Percentiles rank a stretch among this genome's conserved stretches.
Evolutionary conservation across 2,329 filamentous ascomycete genomes (phyloP).

Genomic region (Fonsecaea erecta): DNA sequence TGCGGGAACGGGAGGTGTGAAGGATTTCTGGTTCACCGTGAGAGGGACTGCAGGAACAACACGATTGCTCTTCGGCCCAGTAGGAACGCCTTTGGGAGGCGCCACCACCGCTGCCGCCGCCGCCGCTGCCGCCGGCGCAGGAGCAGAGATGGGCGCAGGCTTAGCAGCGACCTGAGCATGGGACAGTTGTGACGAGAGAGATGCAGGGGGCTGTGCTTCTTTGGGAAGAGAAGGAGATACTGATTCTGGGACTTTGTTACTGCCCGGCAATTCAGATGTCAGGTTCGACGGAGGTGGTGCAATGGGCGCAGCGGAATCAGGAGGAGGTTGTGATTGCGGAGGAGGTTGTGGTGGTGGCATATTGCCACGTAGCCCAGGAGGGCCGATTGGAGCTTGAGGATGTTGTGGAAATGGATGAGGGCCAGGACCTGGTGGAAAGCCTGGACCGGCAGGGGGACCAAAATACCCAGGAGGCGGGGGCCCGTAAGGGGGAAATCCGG

Average conservation of each 20-base stretch:
- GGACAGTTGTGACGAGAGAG: slow-evolving; percentile 37
- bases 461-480: slow-evolving; percentile 76
- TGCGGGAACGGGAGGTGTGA: slow-evolving; percentile 43
- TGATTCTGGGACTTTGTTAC: slow-evolving; percentile 47
- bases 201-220: slow-evolving; percentile 31
- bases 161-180: slow-evolving; percentile 37
- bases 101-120: slow-evolving; percentile 20
- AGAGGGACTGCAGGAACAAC: slow-evolving; percentile 54
- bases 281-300: slow-evolving; percentile 42
- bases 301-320: slow-evolving; percentile 29
- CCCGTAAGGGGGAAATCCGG: slow-evolving; percentile 75
- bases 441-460: slow-evolving; percentile 65
- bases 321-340: slow-evolving; percentile 39
- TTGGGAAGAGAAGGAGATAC: slow-evolving; percentile 42
- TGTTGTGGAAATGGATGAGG: slow-evolving; percentile 56
- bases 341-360: slow-evolving; percentile 40
- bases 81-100: slow-evolving; percentile 32
- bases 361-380: slow-evolving; percentile 54
- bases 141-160: slow-evolving; percentile 22
- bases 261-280: slow-evolving; percentile 51
- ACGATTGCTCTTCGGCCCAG: slow-evolving; percentile 47
- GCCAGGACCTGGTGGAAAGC: slow-evolving; percentile 71
- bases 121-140: slow-evolving; percentile 24
- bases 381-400: slow-evolving; percentile 60
- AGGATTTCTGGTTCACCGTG: slow-evolving; percentile 43